Evolutionary conservation across 768 basidiomycete species (phyloP).

Genomic region (Clavulina sp.): DNA sequence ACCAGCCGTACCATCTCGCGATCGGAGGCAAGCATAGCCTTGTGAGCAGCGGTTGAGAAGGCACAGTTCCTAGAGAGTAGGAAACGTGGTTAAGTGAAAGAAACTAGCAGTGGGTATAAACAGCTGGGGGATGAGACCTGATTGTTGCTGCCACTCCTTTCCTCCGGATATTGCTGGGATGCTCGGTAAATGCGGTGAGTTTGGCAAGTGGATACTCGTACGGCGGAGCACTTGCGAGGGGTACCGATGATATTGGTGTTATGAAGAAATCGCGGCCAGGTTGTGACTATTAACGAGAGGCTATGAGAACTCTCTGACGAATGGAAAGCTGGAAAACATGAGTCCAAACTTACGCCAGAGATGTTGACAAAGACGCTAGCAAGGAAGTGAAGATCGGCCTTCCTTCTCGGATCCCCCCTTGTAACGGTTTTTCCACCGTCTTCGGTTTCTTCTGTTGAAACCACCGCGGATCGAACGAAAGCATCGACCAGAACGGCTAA

Average conservation of each 20-base stretch:
- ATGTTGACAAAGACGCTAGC: conserved; percentile 90
- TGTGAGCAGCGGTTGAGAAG: conserved; percentile 51
- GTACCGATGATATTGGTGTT: conserved; percentile 40
- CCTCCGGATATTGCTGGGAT: conserved; percentile 67
- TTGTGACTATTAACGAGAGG: conserved; percentile 35
- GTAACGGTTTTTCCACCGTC: neutral
- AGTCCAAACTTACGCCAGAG: conserved; percentile 38
- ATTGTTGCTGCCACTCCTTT: conserved; percentile 76
- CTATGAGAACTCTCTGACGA: neutral
- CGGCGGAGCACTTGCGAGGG: conserved; percentile 20
- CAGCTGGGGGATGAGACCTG: conserved; percentile 36
- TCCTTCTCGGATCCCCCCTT: conserved; percentile 18
- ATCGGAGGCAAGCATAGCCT: conserved; percentile 50
- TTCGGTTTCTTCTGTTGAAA: neutral
- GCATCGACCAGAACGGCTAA: conserved; percentile 79
- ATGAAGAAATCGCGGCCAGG: conserved; percentile 67
- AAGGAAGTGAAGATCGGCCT: conserved; percentile 77
- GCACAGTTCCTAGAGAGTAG: conserved; percentile 46
- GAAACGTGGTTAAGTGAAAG: no score
- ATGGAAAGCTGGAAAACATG: neutral
- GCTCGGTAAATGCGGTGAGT: conserved; percentile 76
- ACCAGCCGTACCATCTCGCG: conserved; percentile 32
- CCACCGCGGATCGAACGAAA: conserved; percentile 51
- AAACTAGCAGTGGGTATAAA: neutral
- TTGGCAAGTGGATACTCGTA: conserved; percentile 72